Base-by-base conservation (phyloP, 2,329 filamentous ascomycete species). In the Apiospora pterosperma region DNA sequence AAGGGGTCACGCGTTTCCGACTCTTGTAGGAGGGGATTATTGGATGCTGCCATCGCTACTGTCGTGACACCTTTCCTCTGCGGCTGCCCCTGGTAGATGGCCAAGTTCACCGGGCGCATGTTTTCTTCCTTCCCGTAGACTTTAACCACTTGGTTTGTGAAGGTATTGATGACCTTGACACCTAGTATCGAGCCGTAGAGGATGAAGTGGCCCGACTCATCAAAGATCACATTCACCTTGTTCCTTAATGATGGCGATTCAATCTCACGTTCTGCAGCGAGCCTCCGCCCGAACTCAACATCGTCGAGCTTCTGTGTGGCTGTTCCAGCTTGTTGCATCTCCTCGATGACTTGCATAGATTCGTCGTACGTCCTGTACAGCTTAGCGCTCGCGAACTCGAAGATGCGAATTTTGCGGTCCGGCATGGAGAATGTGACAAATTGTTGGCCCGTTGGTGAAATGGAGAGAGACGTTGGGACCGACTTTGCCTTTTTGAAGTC, bases 401-500 rank as follows among this genome's bases (percentile, higher is more conserved):
- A 99, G 21, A 99, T 81, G 31, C 96, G 90, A 59, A 99, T 88
- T 77, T 97, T 96, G 64, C 96, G 89, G 77, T 99, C 96, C 0
- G 96, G 96, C 70, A 97, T 90, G 0, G 96, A 99, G 70, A 96
- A 90, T 0, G 93, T 91, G 1, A 91, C 93, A 73, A 99, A 96
- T 66, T 93, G 92, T 64, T 91, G 87, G 5, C 95, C 93, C 0
- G 90, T 90, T 0, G 94, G 93, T 0, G 96, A 97, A 59, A 99
- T 86, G 0, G 91, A 92, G 60, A 99, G 82, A 12, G 92, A 92
- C 4, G 89, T 88, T 0, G 95, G 94, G 0, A 90, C 86, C 0
- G 93, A 92, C 76, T 97, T 98, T 61, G 92, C 87, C 78, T 97
- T 98, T 74, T 97, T 98, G 81, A 99, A 98, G 62, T 97, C 95